These are phyloP conservation scores for Candida sanyiensis DNA, from an alignment of 805 yeast species.

Conservation along the genomic window DNA sequence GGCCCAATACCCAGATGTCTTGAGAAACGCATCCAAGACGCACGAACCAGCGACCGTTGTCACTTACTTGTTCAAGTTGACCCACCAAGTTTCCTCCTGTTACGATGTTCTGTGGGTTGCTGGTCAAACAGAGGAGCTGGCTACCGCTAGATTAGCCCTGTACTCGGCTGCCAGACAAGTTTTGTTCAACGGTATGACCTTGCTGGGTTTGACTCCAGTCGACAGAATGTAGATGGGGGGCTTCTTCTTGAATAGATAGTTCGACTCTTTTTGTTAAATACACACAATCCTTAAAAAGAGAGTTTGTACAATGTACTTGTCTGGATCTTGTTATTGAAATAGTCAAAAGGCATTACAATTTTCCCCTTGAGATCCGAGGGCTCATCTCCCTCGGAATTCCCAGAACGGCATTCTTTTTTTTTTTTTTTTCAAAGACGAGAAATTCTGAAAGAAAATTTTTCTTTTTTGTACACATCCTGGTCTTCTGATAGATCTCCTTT, in stretches of 20 bases:
- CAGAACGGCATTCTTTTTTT: constrained; percentile 14
- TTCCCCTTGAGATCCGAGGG: too few relatives aligned
- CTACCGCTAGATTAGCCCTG: constrained; percentile 86
- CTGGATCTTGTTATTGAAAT: too few relatives aligned
- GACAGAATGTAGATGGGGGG: constrained; percentile 81
- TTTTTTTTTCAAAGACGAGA: too few relatives aligned
- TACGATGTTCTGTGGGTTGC: constrained; percentile 95
- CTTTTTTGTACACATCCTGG: neutral
- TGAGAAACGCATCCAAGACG: constrained; percentile 76
- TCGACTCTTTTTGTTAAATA: too few relatives aligned
- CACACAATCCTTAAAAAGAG: too few relatives aligned
- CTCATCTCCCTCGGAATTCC: too few relatives aligned
- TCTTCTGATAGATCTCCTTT: too few relatives aligned
- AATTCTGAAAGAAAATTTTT: constrained; percentile 3
- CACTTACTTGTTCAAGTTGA: constrained; percentile 84
- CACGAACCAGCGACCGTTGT: constrained; percentile 92
- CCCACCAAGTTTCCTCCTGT: constrained; percentile 94
- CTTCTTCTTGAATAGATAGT: too few relatives aligned
- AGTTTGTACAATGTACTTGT: too few relatives aligned
- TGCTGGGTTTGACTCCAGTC: constrained; percentile 95
- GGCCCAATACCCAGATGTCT: constrained; percentile 86
- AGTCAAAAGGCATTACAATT: too few relatives aligned
- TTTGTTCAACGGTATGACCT: constrained; percentile 78
- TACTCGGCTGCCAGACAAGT: constrained; percentile 88
- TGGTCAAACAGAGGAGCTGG: constrained; percentile 84